phyloP scores from a whole-genome alignment of 352 stramenopile genomes.

The Elongisporangium undulatum region DNA sequence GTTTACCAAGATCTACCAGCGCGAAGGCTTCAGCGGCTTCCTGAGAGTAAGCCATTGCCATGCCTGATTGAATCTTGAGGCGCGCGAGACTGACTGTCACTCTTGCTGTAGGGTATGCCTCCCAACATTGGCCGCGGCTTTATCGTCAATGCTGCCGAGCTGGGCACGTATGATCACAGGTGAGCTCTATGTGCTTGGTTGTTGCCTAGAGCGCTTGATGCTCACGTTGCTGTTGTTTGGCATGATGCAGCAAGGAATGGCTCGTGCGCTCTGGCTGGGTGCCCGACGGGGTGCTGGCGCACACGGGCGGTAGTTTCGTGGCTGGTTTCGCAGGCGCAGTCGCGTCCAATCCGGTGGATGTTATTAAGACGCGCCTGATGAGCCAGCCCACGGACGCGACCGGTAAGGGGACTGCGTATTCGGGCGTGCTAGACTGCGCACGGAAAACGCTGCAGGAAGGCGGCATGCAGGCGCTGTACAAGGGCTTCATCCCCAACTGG shows the following conservation, averaged over 20 bases:
- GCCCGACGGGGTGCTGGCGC: conserved; percentile 55
- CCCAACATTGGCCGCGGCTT: conserved; percentile 86
- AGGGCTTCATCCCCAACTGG: conserved; percentile 85
- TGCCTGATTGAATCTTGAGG: neutral
- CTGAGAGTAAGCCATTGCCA: conserved; percentile 22
- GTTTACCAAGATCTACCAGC: conserved; percentile 66
- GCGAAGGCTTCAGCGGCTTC: conserved; percentile 69
- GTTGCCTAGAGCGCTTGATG: neutral
- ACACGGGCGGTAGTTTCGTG: conserved; percentile 70
- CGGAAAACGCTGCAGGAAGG: conserved; percentile 65
- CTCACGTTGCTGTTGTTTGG: neutral
- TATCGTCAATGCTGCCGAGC: conserved; percentile 81
- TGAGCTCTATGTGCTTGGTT: neutral
- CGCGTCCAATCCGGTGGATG: conserved; percentile 79
- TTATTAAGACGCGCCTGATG: conserved; percentile 85
- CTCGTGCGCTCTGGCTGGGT: conserved; percentile 62
- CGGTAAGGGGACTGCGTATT: conserved; percentile 55
- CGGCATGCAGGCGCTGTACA: conserved; percentile 74
- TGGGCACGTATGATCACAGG: conserved; percentile 83
- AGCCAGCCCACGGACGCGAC: conserved; percentile 58
- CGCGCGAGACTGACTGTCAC: neutral
- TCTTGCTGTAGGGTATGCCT: conserved; percentile 44
- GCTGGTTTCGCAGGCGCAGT: conserved; percentile 71
- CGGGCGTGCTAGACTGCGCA: conserved; percentile 67
- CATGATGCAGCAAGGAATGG: conserved; percentile 53